Percentiles rank a stretch among this genome's conserved stretches.
Evolutionary conservation across 495 filamentous ascomycete species (phyloP).

Genomic region (Neurospora sp.): DNA sequence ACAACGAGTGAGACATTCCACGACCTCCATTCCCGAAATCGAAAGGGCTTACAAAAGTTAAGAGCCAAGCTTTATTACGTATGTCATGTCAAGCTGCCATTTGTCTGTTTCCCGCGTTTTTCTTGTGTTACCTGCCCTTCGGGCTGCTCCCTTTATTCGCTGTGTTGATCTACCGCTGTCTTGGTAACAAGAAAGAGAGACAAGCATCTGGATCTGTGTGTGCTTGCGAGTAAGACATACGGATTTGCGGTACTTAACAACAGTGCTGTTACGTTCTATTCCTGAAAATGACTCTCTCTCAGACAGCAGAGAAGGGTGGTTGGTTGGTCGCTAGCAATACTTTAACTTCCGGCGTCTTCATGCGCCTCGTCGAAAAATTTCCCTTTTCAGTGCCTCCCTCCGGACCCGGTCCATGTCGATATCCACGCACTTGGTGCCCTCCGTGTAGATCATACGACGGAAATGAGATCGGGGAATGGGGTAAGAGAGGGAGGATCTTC

Average conservation of each 20-base stretch:
- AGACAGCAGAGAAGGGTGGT: background rate
- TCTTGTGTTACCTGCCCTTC: background rate
- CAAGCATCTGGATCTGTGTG: background rate
- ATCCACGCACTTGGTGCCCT: background rate
- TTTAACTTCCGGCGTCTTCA: background rate
- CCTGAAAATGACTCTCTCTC: background rate
- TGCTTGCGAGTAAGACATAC: background rate
- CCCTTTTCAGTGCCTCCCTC: background rate
- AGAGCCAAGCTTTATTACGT: background rate
- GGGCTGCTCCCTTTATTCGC: background rate
- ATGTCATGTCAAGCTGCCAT: background rate
- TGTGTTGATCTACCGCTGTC: background rate
- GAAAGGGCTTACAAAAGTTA: background rate
- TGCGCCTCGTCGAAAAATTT: background rate
- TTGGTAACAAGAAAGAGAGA: background rate
- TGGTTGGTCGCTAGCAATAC: background rate
- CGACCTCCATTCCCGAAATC: background rate
- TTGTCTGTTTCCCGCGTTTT: background rate
- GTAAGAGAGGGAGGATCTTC: background rate
- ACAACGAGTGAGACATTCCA: background rate
- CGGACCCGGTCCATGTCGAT: background rate
- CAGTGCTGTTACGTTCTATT: background rate
- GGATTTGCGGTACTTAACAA: background rate
- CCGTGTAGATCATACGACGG: background rate
- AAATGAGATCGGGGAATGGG: background rate